Evolutionary conservation across 2,329 filamentous ascomycete species (phyloP), one percentile per base, ranked within the genome.

Genomic region (Chaetomiaceae sp.): DNA sequence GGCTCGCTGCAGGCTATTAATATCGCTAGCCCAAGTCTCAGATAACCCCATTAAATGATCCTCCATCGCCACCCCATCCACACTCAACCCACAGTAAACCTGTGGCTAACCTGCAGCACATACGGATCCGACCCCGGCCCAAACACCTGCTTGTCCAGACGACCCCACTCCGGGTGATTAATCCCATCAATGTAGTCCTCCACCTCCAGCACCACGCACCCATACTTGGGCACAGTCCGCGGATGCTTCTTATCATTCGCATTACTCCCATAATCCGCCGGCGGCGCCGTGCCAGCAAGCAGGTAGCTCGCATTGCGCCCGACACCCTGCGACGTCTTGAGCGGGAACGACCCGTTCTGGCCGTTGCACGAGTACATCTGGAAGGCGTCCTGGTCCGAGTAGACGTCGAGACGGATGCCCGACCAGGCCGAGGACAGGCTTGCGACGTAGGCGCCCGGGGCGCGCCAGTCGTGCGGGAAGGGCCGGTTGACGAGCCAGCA

Each of bases 121-220:
- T 82, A 85, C 3, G 81, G 80, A 57, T 78, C 78, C 51, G 74
- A 81, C 8, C 77, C 81, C 0, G 83, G 83, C 27, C 71, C 75
- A 62, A 72, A 85, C 55, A 87, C 72, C 65, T 86, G 82, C 71
- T 78, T 83, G 50, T 65, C 66, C 43, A 76, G 71, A 51, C 91
- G 81, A 55, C 83, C 83, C 92, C 92, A 96, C 70, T 90, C 82
- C 0, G 91, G 91, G 63, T 95, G 82, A 72, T 96, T 96, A 72
- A 97, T 94, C 23, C 80, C 91, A 67, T 95, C 91, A 65, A 96
- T 95, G 82, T 84, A 96, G 69, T 94, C 91, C 76, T 96, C 83
- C 12, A 94, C 89, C 74, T 96, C 92, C 70, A 96, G 80, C 45
- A 96, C 92, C 23, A 96, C 66, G 70, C 92, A 96, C 29, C 89